Percentiles rank a stretch among this genome's conserved stretches.
Evolutionary conservation across 768 basidiomycete genomes (phyloP).

Genomic region (Cyathus striatus): DNA sequence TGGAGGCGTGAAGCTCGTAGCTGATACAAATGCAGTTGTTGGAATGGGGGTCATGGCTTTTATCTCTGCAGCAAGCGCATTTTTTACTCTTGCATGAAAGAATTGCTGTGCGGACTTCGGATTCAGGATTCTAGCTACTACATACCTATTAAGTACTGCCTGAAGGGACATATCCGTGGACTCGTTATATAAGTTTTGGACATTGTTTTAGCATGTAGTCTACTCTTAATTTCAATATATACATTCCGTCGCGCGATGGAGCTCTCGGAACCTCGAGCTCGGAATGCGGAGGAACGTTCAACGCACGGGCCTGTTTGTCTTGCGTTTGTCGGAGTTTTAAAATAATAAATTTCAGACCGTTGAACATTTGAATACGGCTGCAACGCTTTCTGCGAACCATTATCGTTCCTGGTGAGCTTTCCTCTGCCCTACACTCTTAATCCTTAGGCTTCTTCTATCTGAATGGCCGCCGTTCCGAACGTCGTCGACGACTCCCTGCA

Average conservation of each 20-base stretch:
- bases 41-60: conserved; percentile 29
- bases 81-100: conserved; percentile 35
- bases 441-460: neutral
- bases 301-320: too few relatives aligned
- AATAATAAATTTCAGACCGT: neutral
- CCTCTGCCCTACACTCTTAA: neutral
- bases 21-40: conserved; percentile 25
- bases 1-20: conserved; percentile 14
- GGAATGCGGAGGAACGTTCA: too few relatives aligned
- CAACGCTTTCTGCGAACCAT: neutral
- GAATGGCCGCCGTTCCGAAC: conserved; percentile 25
- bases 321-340: neutral
- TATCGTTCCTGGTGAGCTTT: neutral
- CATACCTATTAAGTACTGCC: too few relatives aligned
- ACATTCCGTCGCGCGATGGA: too few relatives aligned
- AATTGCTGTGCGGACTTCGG: too few relatives aligned
- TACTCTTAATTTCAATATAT: too few relatives aligned
- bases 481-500: conserved; percentile 26
- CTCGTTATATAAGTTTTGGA: too few relatives aligned
- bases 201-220: too few relatives aligned
- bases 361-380: too few relatives aligned
- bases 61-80: conserved; percentile 32
- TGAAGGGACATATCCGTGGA: too few relatives aligned
- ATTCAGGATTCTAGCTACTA: too few relatives aligned
- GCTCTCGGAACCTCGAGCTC: too few relatives aligned